Evolutionary conservation across 257 asterid genomes (phyloP), one percentile per base, ranked within the genome.

Genomic region (Gentiana macrophylla): DNA sequence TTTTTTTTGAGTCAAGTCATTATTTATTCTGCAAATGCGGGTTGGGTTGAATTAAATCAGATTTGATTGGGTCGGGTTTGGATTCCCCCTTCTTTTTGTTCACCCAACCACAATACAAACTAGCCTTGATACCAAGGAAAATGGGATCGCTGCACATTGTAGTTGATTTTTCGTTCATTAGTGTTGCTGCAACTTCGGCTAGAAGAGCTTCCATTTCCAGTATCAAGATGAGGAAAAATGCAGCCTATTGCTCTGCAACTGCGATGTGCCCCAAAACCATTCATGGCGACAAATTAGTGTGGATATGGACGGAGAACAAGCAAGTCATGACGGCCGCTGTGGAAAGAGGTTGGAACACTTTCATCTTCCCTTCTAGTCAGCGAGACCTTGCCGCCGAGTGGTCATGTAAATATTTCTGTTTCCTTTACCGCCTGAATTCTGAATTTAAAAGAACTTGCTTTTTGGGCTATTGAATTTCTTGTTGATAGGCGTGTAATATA

Each of bases 231-330:
- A 46, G 38, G 48, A 53, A 50, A 61, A 56, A 44, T 60, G 49
- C 53, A 37, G 32, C 2, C 24, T 10, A 10, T 37, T 11, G 46
- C 41, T 6, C 46, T 15, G 57, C 60, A 37, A 35, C 59, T 62
- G 60, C 50, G 55, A 63, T 24, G 63, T 35, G 55, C 41, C 68
- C 64, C 6, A 57, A 41, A 47, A 12, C 9, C 36, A 7, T 34
- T 7, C 6, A n/a, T 11, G 46, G 53, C 8, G 64, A 59, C 37
- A 89, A 89, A 78, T 70, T 53, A 59, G 89, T 86, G 3, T 89
- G 95, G 97, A 66, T 86, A 52, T 86, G 97, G 95, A 86, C 93
- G 53, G 84, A 81, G 73, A 89, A 76, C 77, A 81, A 89, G 69
- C 72, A 81, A 59, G 95, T 81, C 32, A 83, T 89, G 97, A 86